Conservation (phyloP, 2,329 filamentous ascomycete genomes). For the Cryoendolithus antarcticus region DNA sequence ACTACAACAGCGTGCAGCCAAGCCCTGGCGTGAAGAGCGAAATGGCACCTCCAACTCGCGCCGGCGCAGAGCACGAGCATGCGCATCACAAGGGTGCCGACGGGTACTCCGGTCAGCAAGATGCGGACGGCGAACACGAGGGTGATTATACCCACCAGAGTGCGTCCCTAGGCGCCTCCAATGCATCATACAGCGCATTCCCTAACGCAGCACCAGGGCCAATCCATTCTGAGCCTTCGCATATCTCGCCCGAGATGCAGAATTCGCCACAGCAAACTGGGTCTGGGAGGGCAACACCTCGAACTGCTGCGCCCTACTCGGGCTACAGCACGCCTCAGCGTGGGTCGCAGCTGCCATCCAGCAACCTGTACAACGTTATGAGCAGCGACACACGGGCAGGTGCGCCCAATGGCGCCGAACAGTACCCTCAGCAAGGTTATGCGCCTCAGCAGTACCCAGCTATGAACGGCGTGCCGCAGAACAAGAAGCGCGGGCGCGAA, state of each 20-base stretch:
- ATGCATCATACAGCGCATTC: conserved; percentile 65
- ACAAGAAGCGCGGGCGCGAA: conserved; percentile 51
- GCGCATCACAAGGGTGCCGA: conserved; percentile 51
- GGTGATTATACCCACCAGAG: conserved; percentile 78
- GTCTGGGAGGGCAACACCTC: conserved; percentile 74
- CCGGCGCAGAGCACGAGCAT: conserved; percentile 48
- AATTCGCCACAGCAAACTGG: conserved; percentile 72
- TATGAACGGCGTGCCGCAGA: conserved; percentile 52
- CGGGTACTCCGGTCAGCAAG: conserved; percentile 40
- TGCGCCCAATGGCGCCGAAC: conserved; percentile 37
- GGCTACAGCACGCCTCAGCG: conserved; percentile 70
- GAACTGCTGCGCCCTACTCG: conserved; percentile 57
- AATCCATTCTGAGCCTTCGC: conserved; percentile 59
- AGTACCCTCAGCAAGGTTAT: conserved; percentile 59
- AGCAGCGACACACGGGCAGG: conserved; percentile 49
- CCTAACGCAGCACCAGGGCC: conserved; percentile 49
- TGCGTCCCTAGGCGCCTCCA: conserved; percentile 57
- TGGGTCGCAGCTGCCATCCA: conserved; percentile 55
- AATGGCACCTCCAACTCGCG: conserved; percentile 64
- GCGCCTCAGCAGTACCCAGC: conserved; percentile 38
- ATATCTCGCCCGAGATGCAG: conserved; percentile 70
- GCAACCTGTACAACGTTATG: conserved; percentile 81
- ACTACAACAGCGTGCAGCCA: conserved; percentile 47
- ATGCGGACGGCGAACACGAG: conserved; percentile 32
- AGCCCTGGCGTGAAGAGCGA: conserved; percentile 67